phyloP scores from a whole-genome alignment of 495 filamentous ascomycete genomes.

The Talaromyces liani region DNA sequence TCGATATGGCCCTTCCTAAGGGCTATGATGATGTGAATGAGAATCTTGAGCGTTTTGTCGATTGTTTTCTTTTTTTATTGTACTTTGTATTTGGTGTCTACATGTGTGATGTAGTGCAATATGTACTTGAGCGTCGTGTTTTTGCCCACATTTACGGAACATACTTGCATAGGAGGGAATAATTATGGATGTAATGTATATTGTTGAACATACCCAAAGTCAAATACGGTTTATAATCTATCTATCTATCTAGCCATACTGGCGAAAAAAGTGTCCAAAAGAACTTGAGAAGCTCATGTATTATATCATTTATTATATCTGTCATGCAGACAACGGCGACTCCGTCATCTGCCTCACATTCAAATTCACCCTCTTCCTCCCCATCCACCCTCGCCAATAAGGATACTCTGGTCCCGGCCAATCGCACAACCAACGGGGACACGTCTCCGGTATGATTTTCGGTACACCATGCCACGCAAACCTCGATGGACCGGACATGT shows the following conservation, averaged over 20 bases:
- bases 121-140: neutral
- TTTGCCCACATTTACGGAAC: neutral
- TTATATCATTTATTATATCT: neutral
- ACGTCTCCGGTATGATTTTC: slow-evolving; percentile 67
- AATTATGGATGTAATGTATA: neutral
- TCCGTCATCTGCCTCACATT: slow-evolving; percentile 89
- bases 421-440: slow-evolving; percentile 61
- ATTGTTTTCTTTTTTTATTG: neutral
- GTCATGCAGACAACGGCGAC: neutral
- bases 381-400: slow-evolving; percentile 79
- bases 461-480: slow-evolving; percentile 96
- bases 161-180: neutral
- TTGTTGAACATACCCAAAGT: neutral
- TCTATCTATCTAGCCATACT: neutral
- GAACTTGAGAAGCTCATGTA: neutral
- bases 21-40: neutral
- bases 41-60: neutral
- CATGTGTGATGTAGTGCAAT: neutral
- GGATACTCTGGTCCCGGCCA: slow-evolving; percentile 61
- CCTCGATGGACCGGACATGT: slow-evolving; percentile 69
- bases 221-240: neutral
- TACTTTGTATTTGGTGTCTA: neutral
- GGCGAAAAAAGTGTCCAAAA: neutral
- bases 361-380: slow-evolving; percentile 75
- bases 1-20: slow-evolving; percentile 1